Base-by-base conservation (phyloP, 495 filamentous ascomycete genomes). In the Aspergillus panamensis region DNA sequence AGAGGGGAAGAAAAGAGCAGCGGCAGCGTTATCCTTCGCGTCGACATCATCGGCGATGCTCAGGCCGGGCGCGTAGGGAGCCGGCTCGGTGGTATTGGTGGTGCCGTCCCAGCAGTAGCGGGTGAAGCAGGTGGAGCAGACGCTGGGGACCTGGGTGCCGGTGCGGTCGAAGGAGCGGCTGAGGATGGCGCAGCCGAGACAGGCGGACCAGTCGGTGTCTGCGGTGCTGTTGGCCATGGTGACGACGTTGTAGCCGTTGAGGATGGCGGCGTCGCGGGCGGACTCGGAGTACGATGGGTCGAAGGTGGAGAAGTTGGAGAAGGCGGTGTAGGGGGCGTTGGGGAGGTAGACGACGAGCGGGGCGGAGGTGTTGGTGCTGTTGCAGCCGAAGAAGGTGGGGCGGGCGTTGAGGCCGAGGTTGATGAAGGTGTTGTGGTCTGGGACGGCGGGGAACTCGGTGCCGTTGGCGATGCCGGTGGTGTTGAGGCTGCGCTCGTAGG, bases 351-450 rank as follows among this genome's bases (percentile, higher is more conserved):
- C 89, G 59, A 97, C 70, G 32, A 97, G 63, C 0, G 93, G 93
- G 0, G 86, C 69, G 33, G 69, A 70, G 4, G 61, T 60, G 71
- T 96, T 95, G 55, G 75, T 70, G 42, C 76, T 77, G 73, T 92
- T 74, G 77, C 93, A 97, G 57, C 93, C 93, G 73, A 97, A 97
- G 78, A 97, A 96, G 8, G 91, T 90, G 0, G 93, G 94, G 4
- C 82, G 84, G 53, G 74, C 83, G 81, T 96, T 97, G 10, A 97
- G 78, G 21, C 88, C 88, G 0, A 89, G 81, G 72, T 94, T 91
- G 62, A 97, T 73, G 69, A 97, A 96, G 10, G 91, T 96, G 73
- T 90, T 87, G 49, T 79, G 73, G 72, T 91, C 91, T 0, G 93
- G 93, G 14, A 97, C 78, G 10, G 80, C 66, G 0, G 93, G 92